Conservation (phyloP, 176 grass and related monocot species). For the Puya raimondii region DNA sequence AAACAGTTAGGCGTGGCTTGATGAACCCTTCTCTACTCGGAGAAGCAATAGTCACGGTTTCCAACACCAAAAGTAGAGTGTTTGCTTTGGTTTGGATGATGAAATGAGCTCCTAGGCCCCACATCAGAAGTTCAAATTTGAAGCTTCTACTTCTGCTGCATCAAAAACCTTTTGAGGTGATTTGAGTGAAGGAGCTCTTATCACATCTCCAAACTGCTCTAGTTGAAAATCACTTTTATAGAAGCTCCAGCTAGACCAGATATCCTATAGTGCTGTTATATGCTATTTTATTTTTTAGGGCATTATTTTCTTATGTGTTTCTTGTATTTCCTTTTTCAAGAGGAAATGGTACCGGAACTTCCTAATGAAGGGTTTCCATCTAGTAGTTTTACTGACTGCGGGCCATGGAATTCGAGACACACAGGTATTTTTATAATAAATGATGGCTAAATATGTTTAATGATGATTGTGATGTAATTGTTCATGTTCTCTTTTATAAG, state of each 20-base stretch:
- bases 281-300: conserved; percentile 2
- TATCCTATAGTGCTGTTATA: background rate
- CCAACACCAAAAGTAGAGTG: no score
- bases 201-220: no score
- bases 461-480: background rate
- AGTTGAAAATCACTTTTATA: no score
- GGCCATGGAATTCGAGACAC: conserved; percentile 85
- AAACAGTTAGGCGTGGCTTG: no score
- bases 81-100: no score
- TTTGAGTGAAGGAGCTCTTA: no score
- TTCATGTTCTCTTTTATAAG: conserved; percentile 1
- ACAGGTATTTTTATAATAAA: conserved; percentile 39
- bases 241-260: no score
- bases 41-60: no score
- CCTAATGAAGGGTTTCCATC: conserved; percentile 98
- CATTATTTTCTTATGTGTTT: conserved; percentile 1
- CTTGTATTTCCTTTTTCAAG: conserved; percentile 42
- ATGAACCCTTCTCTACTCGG: no score
- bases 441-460: background rate
- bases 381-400: conserved; percentile 77
- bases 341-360: conserved; percentile 96
- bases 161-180: no score
- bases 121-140: no score
- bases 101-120: no score
- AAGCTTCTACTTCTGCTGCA: background rate